Evolutionary conservation across 2,329 filamentous ascomycete species (phyloP).

Genomic region (Beauveria brongniartii): DNA sequence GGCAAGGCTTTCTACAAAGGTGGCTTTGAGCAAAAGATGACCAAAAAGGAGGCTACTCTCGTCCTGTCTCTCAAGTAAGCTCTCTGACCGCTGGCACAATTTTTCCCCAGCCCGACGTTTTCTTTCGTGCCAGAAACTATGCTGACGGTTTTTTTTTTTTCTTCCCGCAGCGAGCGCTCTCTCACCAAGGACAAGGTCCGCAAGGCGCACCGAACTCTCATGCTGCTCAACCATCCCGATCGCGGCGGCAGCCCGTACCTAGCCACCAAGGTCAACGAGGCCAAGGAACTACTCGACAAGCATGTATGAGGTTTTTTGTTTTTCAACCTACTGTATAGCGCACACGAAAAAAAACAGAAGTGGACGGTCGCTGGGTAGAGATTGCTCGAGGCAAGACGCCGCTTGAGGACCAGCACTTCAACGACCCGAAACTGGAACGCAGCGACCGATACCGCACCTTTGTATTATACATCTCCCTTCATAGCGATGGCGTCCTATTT

Average conservation of each 20-base stretch:
- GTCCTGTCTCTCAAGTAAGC: constrained; percentile 82
- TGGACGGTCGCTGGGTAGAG: neutral
- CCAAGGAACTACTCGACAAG: constrained; percentile 93
- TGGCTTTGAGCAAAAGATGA: constrained; percentile 97
- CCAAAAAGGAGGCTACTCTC: constrained; percentile 77
- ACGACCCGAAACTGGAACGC: neutral
- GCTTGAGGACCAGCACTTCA: neutral
- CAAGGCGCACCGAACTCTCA: constrained; percentile 89
- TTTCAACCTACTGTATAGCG: neutral
- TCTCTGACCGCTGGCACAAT: neutral
- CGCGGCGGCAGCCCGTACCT: constrained; percentile 93
- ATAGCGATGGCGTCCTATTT: constrained; percentile 38
- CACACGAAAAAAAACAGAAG: neutral
- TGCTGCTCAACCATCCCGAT: constrained; percentile 97
- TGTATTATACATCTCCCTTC: constrained; percentile 31
- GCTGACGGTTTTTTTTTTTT: neutral
- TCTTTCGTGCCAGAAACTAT: neutral
- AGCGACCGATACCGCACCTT: neutral
- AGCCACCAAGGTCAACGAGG: constrained; percentile 96
- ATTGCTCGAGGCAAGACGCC: neutral
- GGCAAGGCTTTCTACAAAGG: constrained; percentile 97
- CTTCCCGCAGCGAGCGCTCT: constrained; percentile 61
- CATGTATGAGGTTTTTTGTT: constrained; percentile 20
- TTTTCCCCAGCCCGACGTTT: too few relatives aligned
- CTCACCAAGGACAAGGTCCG: constrained; percentile 89